phyloP scores from a whole-genome alignment of 2,329 filamentous ascomycete species.

The Chalaropsis ovoidea region DNA sequence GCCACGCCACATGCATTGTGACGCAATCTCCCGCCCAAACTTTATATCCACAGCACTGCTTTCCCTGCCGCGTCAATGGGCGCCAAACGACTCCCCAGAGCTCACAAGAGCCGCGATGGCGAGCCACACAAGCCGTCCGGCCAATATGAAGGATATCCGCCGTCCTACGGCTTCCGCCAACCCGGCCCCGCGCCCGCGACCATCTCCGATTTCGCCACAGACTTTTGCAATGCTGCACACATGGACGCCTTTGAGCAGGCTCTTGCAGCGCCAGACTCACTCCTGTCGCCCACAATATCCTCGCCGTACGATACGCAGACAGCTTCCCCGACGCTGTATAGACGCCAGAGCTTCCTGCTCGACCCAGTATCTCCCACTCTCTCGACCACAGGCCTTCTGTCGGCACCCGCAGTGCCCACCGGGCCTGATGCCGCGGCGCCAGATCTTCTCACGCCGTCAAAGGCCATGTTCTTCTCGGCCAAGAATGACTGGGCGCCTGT shows the following conservation, averaged over 20 bases:
- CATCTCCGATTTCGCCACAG: constrained; percentile 68
- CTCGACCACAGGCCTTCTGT: constrained; percentile 30
- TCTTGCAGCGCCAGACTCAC: constrained; percentile 68
- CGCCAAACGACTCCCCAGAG: neutral
- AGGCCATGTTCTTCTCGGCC: constrained; percentile 64
- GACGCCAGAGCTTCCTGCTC: constrained; percentile 27
- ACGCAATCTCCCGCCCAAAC: neutral
- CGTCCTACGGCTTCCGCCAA: constrained; percentile 47
- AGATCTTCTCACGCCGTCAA: constrained; percentile 28
- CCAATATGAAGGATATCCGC: constrained; percentile 16
- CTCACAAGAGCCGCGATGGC: neutral
- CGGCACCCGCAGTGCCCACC: constrained; percentile 33
- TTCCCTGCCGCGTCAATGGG: constrained; percentile 5
- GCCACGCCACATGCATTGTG: neutral
- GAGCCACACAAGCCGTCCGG: neutral
- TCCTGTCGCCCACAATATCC: constrained; percentile 48
- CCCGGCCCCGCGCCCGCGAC: constrained; percentile 57
- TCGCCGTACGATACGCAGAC: constrained; percentile 35
- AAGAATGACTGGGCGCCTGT: constrained; percentile 94
- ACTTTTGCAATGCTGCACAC: constrained; percentile 66
- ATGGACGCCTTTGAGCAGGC: constrained; percentile 70
- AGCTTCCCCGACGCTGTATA: constrained; percentile 26
- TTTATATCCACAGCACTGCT: constrained; percentile 14
- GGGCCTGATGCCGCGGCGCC: constrained; percentile 25
- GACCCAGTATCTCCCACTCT: constrained; percentile 17